Percentiles rank a stretch among this genome's conserved stretches.
Evolutionary conservation across 306 rosid genomes (phyloP).

Genomic region (Malus sieversii): DNA sequence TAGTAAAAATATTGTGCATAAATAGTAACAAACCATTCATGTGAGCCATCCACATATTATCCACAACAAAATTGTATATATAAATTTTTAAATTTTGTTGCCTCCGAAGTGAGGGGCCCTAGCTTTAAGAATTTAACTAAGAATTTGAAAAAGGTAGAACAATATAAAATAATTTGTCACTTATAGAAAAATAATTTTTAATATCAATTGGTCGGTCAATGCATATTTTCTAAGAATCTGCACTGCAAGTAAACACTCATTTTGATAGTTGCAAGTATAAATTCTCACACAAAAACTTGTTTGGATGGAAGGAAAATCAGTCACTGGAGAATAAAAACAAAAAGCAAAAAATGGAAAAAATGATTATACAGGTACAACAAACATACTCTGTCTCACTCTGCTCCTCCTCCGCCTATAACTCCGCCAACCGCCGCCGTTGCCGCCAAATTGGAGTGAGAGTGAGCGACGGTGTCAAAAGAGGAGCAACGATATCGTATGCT

Average conservation of each 20-base stretch:
- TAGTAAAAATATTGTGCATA: no score
- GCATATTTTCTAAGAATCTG: no score
- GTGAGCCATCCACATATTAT: no score
- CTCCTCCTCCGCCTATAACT: background rate
- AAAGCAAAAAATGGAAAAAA: background rate
- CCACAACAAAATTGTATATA: no score
- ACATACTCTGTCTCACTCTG: background rate
- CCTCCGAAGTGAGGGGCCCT: no score
- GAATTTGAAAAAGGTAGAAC: no score
- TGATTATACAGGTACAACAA: background rate
- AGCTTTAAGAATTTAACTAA: no score
- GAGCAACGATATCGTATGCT: background rate
- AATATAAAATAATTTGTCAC: no score
- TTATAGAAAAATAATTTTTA: no score
- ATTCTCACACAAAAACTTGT: background rate
- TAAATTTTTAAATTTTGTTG: no score
- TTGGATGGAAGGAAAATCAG: background rate
- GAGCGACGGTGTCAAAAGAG: background rate
- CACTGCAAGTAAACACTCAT: background rate
- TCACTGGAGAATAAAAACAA: background rate
- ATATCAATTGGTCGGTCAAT: no score
- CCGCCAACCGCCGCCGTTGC: background rate
- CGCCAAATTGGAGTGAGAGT: background rate
- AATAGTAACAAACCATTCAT: no score
- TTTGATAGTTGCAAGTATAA: background rate